These are phyloP conservation scores for Pythium plurisporium DNA, from an alignment of 352 stramenopile genomes.

Conservation along the genomic window DNA sequence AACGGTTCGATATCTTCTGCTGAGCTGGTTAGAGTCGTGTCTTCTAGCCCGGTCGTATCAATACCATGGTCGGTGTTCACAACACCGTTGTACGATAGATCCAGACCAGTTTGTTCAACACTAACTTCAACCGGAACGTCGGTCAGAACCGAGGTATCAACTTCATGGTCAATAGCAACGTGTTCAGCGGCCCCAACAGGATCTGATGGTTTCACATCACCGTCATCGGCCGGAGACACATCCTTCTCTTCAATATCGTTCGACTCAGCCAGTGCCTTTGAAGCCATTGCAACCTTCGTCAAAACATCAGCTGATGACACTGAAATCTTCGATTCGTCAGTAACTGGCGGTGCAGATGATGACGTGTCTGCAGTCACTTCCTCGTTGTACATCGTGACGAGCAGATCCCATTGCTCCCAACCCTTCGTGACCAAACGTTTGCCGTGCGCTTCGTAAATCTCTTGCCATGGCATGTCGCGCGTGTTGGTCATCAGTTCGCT, in stretches of 20 bases:
- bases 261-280: conserved; percentile 24
- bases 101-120: conserved; percentile 6
- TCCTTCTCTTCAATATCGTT: background rate
- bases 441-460: conserved; percentile 4
- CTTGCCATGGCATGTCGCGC: conserved; percentile 1
- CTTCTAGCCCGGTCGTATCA: too few relatives aligned
- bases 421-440: background rate
- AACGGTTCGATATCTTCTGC: too few relatives aligned
- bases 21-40: too few relatives aligned
- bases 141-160: background rate
- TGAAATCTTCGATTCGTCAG: background rate
- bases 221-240: too few relatives aligned
- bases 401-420: conserved; percentile 1
- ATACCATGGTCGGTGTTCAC: background rate
- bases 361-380: background rate
- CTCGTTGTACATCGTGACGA: conserved; percentile 22
- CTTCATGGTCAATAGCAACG: background rate
- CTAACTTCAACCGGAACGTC: conserved; percentile 4
- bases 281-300: conserved; percentile 31
- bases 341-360: background rate
- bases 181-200: too few relatives aligned
- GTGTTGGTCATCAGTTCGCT: background rate
- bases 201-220: too few relatives aligned
- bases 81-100: background rate
- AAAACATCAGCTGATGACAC: conserved; percentile 11